These are phyloP conservation scores for Debaryomyces fabryi DNA, from an alignment of 1,139 yeast species.

Conservation along the genomic window DNA sequence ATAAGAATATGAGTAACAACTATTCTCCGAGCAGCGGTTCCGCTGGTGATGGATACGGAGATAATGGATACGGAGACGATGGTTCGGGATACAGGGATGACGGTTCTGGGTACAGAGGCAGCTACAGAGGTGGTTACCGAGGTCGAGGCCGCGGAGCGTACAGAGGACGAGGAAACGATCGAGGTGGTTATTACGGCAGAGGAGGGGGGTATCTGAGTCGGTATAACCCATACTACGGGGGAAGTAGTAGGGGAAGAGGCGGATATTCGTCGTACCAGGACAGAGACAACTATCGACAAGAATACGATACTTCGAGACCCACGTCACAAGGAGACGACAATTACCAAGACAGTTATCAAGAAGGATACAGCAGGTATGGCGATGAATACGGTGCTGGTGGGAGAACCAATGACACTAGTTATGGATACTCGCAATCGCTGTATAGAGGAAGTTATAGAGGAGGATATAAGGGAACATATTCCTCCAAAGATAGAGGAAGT, in stretches of 20 bases:
- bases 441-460: constrained; percentile 8
- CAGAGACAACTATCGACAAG: constrained; percentile 9
- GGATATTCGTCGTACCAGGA: constrained; percentile 7
- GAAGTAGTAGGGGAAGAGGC: constrained; percentile 9
- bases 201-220: constrained; percentile 11
- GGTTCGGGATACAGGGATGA: constrained; percentile 8
- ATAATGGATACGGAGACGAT: constrained; percentile 10
- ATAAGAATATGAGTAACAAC: constrained; percentile 6
- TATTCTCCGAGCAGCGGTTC: constrained; percentile 5
- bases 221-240: constrained; percentile 9
- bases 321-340: constrained; percentile 10
- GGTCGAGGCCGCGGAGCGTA: constrained; percentile 17
- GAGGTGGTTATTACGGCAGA: constrained; percentile 10
- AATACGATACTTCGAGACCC: constrained; percentile 4
- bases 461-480: not conserved
- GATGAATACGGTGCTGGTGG: constrained; percentile 31
- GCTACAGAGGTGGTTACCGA: constrained; percentile 17
- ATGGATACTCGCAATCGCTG: constrained; percentile 3
- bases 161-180: constrained; percentile 12
- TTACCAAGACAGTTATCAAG: constrained; percentile 14
- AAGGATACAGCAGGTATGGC: constrained; percentile 24
- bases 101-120: constrained; percentile 7
- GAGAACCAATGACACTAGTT: constrained; percentile 19
- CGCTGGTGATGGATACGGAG: constrained; percentile 7
- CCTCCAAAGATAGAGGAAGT: not conserved